Evolutionary conservation across 495 filamentous ascomycete genomes (phyloP).

Genomic region (Penicillium parvum): DNA sequence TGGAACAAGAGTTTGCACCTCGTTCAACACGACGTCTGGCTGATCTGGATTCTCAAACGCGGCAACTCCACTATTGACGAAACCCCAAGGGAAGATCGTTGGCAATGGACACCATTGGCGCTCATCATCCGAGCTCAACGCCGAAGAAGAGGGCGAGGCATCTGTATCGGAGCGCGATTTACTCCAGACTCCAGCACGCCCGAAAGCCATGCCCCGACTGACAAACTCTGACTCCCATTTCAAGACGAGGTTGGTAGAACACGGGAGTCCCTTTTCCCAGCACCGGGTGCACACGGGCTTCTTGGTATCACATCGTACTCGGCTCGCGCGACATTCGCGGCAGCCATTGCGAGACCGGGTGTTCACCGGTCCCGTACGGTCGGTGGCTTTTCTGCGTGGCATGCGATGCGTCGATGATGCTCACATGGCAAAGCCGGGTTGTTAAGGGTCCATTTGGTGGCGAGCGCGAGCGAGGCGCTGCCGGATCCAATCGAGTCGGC

Average conservation of each 20-base stretch:
- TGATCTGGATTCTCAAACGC: slow-evolving; percentile 29
- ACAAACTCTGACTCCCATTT: slow-evolving; percentile 47
- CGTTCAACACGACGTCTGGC: slow-evolving; percentile 28
- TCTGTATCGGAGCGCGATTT: slow-evolving; percentile 22
- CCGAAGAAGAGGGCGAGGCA: slow-evolving; percentile 10
- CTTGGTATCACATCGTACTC: slow-evolving; percentile 41
- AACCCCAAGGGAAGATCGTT: slow-evolving; percentile 30
- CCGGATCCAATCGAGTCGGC: background rate
- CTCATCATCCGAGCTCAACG: slow-evolving; percentile 13
- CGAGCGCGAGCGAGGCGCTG: no score
- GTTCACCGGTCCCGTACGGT: slow-evolving; percentile 41
- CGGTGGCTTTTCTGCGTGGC: slow-evolving; percentile 43
- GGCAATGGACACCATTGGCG: slow-evolving; percentile 33
- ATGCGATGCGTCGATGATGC: slow-evolving; percentile 22
- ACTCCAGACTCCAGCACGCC: slow-evolving; percentile 40
- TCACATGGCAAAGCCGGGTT: slow-evolving; percentile 24
- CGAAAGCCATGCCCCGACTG: slow-evolving; percentile 43
- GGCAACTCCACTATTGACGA: slow-evolving; percentile 35
- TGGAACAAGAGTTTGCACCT: slow-evolving; percentile 20
- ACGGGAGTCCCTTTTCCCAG: slow-evolving; percentile 32
- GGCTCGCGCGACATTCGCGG: slow-evolving; percentile 41
- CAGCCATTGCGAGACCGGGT: slow-evolving; percentile 44
- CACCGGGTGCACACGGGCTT: slow-evolving; percentile 43
- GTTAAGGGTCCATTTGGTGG: slow-evolving; percentile 1
- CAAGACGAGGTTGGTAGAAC: slow-evolving; percentile 36